Evolutionary conservation across 768 basidiomycete genomes (phyloP), one percentile per base, ranked within the genome.

Genomic region (Amanita phalloides): DNA sequence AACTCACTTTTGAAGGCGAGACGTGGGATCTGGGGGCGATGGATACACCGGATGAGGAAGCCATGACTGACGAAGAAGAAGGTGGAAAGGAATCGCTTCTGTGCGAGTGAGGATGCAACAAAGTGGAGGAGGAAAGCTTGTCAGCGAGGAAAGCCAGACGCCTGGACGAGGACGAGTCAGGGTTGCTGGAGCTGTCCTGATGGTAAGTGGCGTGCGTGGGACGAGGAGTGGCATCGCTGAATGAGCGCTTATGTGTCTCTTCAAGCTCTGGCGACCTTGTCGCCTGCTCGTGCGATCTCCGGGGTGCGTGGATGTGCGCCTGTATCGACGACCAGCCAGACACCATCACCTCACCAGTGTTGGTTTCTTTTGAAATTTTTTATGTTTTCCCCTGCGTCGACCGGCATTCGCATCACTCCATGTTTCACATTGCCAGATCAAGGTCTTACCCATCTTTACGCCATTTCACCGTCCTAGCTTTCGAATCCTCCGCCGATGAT

Each of bases 401-500:
- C n/a, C 6, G 10, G 23, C 20, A 28, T 17, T 26, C 21, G n/a
- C 13, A 23, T 3, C 35, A 13, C 10, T n/a, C 33, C 48, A 50
- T 50, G 49, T 25, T 50, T 20, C 41, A 25, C 39, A 20, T 30
- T 7, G 17, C 35, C 37, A 38, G 37, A 17, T 38, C 4, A 32
- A 21, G 23, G 26, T 17, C 39, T 28, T 6, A 6, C 32, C 32
- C 1, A 14, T 38, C 20, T 36, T 32, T 4, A 0, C 35, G 33
- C 32, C 52, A 26, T 64, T 81, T 88, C 60, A 86, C 79, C 1
- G 81, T 89, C 11, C 75, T 90, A 6, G 86, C 80, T 6, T 60
- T 95, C 35, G 93, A 96, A 66, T 84, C 85, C 1, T 93, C 90
- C 10, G 91, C 92, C 11, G 95, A 99, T 64, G 96, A 98, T 62